Conservation (phyloP, 1,284 basidiomycete species). For the Exsudoporus floridanus region DNA sequence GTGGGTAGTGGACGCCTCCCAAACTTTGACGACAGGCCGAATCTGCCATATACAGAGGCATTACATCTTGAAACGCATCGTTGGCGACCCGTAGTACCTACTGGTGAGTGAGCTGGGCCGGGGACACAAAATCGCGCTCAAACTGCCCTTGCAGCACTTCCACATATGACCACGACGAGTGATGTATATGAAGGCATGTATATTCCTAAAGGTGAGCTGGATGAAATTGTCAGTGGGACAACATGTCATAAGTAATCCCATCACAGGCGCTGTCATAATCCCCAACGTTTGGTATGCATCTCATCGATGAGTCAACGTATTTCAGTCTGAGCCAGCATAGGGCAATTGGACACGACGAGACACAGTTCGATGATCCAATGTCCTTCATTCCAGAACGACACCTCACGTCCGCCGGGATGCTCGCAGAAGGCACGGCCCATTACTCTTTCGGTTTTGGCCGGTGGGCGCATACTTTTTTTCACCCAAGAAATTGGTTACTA, state of each 20-base stretch:
- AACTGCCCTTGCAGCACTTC: constrained; percentile 20
- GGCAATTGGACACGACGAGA: constrained; percentile 30
- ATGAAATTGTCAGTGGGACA: background rate
- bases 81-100: constrained; percentile 27
- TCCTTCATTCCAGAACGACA: constrained; percentile 31
- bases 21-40: constrained; percentile 25
- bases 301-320: background rate
- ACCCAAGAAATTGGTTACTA: background rate
- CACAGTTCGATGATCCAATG: constrained; percentile 19
- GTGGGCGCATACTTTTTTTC: constrained; percentile 8
- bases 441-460: constrained; percentile 30
- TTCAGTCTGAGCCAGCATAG: constrained; percentile 11
- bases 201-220: constrained; percentile 31
- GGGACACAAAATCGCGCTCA: background rate
- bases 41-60: constrained; percentile 31
- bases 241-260: background rate
- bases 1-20: constrained; percentile 32
- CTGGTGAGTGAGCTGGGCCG: constrained; percentile 15
- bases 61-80: constrained; percentile 27
- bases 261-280: constrained; percentile 25
- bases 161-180: constrained; percentile 25
- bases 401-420: constrained; percentile 17
- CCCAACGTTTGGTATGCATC: constrained; percentile 29
- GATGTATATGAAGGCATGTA: constrained; percentile 36
- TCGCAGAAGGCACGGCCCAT: background rate